phyloP scores from a whole-genome alignment of 2,329 filamentous ascomycete species.

The Ophioceras dolichostomum region DNA sequence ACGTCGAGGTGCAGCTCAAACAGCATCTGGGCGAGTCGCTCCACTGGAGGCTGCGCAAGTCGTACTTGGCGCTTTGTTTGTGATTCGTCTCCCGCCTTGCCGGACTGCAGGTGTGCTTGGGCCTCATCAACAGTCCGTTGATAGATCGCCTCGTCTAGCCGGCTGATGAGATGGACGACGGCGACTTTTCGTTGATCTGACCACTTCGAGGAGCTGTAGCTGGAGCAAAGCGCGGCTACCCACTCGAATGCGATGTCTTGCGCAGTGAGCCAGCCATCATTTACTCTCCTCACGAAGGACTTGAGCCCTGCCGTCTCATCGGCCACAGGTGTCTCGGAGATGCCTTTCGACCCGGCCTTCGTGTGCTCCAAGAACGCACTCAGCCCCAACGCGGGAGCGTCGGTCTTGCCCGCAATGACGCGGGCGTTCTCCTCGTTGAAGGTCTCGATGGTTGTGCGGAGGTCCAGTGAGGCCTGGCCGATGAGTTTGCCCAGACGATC shows the following conservation, averaged over 20 bases:
- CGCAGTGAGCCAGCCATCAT: constrained; percentile 37
- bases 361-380: constrained; percentile 53
- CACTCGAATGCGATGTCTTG: constrained; percentile 49
- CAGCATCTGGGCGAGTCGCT: constrained; percentile 40
- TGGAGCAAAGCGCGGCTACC: constrained; percentile 34
- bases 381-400: constrained; percentile 37
- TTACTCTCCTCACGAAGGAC: constrained; percentile 35
- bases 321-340: constrained; percentile 32
- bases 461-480: constrained; percentile 32
- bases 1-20: constrained; percentile 52
- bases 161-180: constrained; percentile 43
- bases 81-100: background rate
- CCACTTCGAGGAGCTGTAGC: constrained; percentile 44
- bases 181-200: constrained; percentile 42
- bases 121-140: constrained; percentile 28
- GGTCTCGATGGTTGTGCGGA: constrained; percentile 32
- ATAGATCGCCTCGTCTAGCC: constrained; percentile 39
- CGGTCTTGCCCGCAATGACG: constrained; percentile 39
- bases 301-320: constrained; percentile 39
- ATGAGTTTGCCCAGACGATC: constrained; percentile 36
- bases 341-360: constrained; percentile 38
- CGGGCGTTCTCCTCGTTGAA: constrained; percentile 42
- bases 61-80: background rate
- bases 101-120: constrained; percentile 8
- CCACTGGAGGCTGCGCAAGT: constrained; percentile 18